These are phyloP conservation scores for Phytophthora palmivora DNA, from an alignment of 352 stramenopile species.

Conservation along the genomic window DNA sequence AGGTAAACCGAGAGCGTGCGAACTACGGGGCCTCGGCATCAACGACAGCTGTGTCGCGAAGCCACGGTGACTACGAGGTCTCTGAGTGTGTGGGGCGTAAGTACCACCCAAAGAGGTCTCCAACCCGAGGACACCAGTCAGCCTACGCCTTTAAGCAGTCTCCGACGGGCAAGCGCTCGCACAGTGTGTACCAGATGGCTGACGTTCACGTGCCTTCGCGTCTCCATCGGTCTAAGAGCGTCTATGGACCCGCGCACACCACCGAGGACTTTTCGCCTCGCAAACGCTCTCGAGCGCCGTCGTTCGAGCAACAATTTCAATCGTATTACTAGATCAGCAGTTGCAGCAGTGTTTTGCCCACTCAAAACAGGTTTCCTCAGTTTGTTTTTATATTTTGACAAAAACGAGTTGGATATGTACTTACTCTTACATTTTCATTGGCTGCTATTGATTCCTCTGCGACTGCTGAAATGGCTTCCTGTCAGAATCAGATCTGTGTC, in stretches of 20 bases:
- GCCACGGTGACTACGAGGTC: constrained; percentile 18
- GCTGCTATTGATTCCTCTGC: not conserved
- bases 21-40: constrained; percentile 9
- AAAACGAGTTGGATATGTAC: too few species aligned
- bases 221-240: constrained; percentile 41
- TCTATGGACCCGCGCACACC: constrained; percentile 31
- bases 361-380: too few species aligned
- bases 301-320: constrained; percentile 27
- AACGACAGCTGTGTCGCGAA: constrained; percentile 13
- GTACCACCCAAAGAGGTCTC: constrained; percentile 10
- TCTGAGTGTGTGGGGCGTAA: constrained; percentile 13
- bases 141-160: constrained; percentile 13
- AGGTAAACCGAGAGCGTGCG: constrained; percentile 33
- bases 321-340: constrained; percentile 12
- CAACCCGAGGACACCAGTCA: constrained; percentile 15
- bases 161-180: constrained; percentile 37
- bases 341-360: too few species aligned
- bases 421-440: too few species aligned
- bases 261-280: constrained; percentile 28
- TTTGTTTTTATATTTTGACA: not conserved
- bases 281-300: constrained; percentile 36
- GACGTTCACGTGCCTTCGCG: constrained; percentile 23
- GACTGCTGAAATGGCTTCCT: constrained; percentile 27
- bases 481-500: constrained; percentile 23
- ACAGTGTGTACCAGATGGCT: constrained; percentile 31